Base-by-base conservation (phyloP, 129 eudicot species). In the Flaveria brownii region DNA sequence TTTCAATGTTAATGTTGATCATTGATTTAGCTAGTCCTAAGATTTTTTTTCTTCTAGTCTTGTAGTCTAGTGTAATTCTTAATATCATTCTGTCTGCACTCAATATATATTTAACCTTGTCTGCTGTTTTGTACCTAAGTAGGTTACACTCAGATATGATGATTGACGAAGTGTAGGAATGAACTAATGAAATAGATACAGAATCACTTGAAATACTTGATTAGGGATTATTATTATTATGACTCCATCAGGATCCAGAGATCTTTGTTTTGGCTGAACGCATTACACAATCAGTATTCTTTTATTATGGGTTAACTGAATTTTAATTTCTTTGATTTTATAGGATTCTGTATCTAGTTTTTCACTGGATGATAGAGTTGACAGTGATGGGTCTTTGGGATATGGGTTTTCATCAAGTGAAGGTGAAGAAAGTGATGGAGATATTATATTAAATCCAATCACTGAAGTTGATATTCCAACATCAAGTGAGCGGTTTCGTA, bases 351-450 rank as follows among this genome's bases (percentile, higher is more conserved):
- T 78, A 73, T 86, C 79, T 71, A 67, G 83, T 46, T 85, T 80
- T 66, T 77, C 96, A 61, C 70, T 86, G 5, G 86, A 84, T 85
- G 92, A 86, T 62, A 85, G 86, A 85, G 89, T 49, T 60, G 88
- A 81, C 54, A 86, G 73, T 75, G 88, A 84, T 79, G 85, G 86
- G 22, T 39, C 85, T 16, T n/a, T 79, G 54, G 88, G 80, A 63
- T 86, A 87, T 74, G 16, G 77, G 42, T 78, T 78, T 77, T 90
- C 95, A 16, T 85, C 98, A 33, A 93, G 97, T 79, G 98, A 91
- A 61, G 96, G 89, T 70, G 98, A 93, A 81, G 93, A 87, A 33
- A 93, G 97, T 74, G 97, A 93, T 59, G 96, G 90, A 72, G 98
- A 93, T 41, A 55, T 85, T 17, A 28, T 88, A 52, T 74, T 91